Base-by-base conservation (phyloP, 768 basidiomycete genomes). In the Tephrocybe sp. region DNA sequence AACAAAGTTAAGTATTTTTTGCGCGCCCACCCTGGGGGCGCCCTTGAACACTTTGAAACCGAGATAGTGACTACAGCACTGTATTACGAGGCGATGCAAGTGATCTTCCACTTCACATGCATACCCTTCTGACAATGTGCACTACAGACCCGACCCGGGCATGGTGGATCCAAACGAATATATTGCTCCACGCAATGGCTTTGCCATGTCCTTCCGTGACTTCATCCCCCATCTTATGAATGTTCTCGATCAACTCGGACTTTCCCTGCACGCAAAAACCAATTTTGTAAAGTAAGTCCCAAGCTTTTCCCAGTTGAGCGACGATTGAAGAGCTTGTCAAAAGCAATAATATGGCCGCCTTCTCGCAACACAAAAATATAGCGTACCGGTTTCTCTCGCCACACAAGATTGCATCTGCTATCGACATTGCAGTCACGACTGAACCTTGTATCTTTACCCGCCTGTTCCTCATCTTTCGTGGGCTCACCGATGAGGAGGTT, bases 301-400 rank as follows among this genome's bases (percentile, higher is more conserved):
- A 32, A 11, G 26, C 37, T 21, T 22, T 9, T 34, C 47, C 16
- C 32, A n/a, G n/a, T n/a, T n/a, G n/a, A n/a, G n/a, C n/a, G n/a
- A n/a, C n/a, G 44, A 26, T 32, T 37, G 32, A 22, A 45, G 22
- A 7, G 39, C 35, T 18, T 11, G n/a, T 38, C 31, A 52, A 18
- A 55, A 92, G 89, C 64, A 84, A 87, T 66, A 89, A 92, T 66
- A 74, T 92, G 55, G 73, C 84, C 22, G 70, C 83, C 11, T 92
- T 92, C 65, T 71, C 84, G 9, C 72, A 74, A 13, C 89, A 93
- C 69, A 88, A 85, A 63, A 92, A 93, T 66, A 89, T 93, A 53
- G 91, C 90, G 16, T 93, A 92, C 63, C 84, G 91, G n/a, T 92
- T 93, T 67, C 77, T 93, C 53, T 79, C 84, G 8, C 91, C 89